Percentiles rank a stretch among this genome's conserved stretches.
Conservation (phyloP, 2,329 filamentous ascomycete species). For the Trichophyton verrucosum region DNA sequence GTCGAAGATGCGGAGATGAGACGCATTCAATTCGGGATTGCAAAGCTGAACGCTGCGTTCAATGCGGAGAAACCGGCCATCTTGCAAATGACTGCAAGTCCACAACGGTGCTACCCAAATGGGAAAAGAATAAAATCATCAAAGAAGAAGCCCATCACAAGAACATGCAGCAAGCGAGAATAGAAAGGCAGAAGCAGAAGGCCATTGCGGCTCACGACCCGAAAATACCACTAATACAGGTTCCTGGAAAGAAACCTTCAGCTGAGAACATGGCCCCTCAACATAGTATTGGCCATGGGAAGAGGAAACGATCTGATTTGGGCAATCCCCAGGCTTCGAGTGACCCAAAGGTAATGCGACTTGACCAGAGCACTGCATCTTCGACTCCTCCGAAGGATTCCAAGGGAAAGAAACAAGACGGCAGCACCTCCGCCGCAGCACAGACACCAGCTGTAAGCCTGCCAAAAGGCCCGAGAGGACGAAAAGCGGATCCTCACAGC, state of each 20-base stretch:
- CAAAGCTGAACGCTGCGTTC: slow-evolving; percentile 29
- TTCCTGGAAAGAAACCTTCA: slow-evolving; percentile 16
- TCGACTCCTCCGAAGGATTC: slow-evolving; percentile 16
- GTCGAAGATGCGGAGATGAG: slow-evolving; percentile 30
- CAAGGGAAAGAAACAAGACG: slow-evolving; percentile 11
- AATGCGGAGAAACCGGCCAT: slow-evolving; percentile 37
- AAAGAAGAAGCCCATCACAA: slow-evolving; percentile 28
- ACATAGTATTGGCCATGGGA: slow-evolving; percentile 10
- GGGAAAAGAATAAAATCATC: slow-evolving; percentile 25
- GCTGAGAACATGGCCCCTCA: slow-evolving; percentile 10
- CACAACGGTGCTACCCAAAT: slow-evolving; percentile 24
- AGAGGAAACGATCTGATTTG: slow-evolving; percentile 25
- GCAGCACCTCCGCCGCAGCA: neutral
- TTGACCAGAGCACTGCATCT: slow-evolving; percentile 12
- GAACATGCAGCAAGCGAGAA: slow-evolving; percentile 22
- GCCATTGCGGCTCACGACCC: slow-evolving; percentile 36
- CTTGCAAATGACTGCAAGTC: slow-evolving; percentile 23
- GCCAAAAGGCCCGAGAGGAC: slow-evolving; percentile 14
- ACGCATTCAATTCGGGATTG: slow-evolving; percentile 31
- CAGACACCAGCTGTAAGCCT: slow-evolving; percentile 14
- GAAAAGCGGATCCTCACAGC: slow-evolving; percentile 15
- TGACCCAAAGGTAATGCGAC: slow-evolving; percentile 18
- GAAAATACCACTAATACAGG: slow-evolving; percentile 31
- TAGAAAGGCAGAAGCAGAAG: slow-evolving; percentile 28
- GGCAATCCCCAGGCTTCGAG: slow-evolving; percentile 17